Evolutionary conservation across 768 basidiomycete genomes (phyloP).

Genomic region (Panus rudis): DNA sequence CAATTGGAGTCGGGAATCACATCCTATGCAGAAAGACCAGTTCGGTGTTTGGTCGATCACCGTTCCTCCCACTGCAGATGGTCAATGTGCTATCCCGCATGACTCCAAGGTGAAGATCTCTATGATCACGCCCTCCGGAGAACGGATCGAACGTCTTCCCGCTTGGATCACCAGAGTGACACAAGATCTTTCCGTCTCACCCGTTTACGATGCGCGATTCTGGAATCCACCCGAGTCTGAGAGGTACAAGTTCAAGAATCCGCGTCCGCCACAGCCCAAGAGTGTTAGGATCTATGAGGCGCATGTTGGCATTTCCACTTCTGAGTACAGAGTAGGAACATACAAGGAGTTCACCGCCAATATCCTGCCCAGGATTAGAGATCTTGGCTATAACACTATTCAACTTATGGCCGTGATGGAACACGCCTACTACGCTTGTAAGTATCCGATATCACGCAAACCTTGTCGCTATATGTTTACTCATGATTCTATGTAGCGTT

Average conservation of each 20-base stretch:
- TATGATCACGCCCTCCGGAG: conserved; percentile 73
- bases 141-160: conserved; percentile 86
- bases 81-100: conserved; percentile 81
- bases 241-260: conserved; percentile 76
- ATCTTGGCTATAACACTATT: conserved; percentile 92
- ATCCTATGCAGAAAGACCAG: conserved; percentile 77
- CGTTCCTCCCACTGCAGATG: conserved; percentile 58
- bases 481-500: conserved; percentile 53
- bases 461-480: conserved; percentile 3
- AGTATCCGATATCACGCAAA: conserved; percentile 21
- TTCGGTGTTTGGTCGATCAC: conserved; percentile 90
- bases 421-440: conserved; percentile 96
- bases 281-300: conserved; percentile 90
- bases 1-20: conserved; percentile 77
- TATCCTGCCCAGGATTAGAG: conserved; percentile 80
- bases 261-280: conserved; percentile 57
- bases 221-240: conserved; percentile 86
- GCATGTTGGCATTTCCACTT: conserved; percentile 93
- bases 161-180: conserved; percentile 95
- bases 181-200: conserved; percentile 84
- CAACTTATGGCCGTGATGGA: conserved; percentile 99
- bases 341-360: conserved; percentile 93
- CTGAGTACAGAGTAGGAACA: conserved; percentile 81
- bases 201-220: conserved; percentile 94
- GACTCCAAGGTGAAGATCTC: conserved; percentile 98